A percentile compares a stretch with the other conserved stretches of the same genome.
These are phyloP conservation scores for Teratosphaeria gauchensis DNA, from an alignment of 2,329 filamentous ascomycete species.

Conservation along the genomic window DNA sequence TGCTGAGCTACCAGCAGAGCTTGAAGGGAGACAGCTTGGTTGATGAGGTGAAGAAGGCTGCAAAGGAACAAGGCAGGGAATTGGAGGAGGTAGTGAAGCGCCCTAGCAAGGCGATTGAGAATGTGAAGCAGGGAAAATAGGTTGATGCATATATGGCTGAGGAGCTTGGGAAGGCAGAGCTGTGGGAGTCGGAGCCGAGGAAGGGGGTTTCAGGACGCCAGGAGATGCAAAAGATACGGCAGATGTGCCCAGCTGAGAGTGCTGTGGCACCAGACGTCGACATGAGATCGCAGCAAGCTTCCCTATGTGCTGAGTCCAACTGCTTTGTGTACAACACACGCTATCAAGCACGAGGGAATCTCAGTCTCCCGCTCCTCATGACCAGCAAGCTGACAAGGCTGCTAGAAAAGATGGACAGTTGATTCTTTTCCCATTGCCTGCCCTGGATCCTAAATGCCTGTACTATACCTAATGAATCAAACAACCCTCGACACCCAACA, in stretches of 20 bases:
- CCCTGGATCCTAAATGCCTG: neutral
- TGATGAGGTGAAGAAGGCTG: conserved; percentile 6
- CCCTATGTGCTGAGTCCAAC: neutral
- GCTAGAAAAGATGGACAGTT: neutral
- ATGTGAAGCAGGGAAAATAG: neutral
- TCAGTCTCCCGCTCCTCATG: neutral
- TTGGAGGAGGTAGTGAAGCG: conserved; percentile 7
- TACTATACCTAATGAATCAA: neutral
- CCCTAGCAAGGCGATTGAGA: conserved; percentile 1
- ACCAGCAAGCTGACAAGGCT: neutral
- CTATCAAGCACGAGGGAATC: neutral
- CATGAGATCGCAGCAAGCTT: neutral
- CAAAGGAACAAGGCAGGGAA: conserved; percentile 3
- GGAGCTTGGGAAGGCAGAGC: no score
- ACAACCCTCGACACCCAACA: neutral
- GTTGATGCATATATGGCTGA: no score
- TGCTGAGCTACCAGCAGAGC: conserved; percentile 54
- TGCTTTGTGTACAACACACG: neutral
- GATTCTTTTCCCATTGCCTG: neutral
- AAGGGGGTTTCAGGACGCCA: no score
- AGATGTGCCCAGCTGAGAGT: neutral
- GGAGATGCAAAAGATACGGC: neutral
- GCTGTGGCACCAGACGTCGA: neutral
- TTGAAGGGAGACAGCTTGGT: conserved; percentile 45
- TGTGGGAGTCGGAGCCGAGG: no score